Percentiles rank a stretch among this genome's conserved stretches.
phyloP scores from a whole-genome alignment of 2,329 filamentous ascomycete species.

The Arthrinium puccinioides region DNA sequence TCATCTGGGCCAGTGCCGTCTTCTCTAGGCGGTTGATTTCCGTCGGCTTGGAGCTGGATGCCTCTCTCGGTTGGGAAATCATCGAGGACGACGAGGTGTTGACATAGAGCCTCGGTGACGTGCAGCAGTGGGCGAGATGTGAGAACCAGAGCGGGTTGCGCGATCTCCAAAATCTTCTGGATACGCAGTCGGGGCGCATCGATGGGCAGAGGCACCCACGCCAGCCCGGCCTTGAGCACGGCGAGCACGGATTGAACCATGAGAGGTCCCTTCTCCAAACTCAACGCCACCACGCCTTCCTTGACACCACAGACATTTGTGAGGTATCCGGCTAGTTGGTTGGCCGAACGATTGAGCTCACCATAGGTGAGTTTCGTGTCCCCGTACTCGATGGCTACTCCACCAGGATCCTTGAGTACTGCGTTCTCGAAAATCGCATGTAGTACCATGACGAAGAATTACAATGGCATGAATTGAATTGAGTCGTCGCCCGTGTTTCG shows the following conservation, averaged over 20 bases:
- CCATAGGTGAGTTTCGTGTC: no score
- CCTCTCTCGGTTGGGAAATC: neutral
- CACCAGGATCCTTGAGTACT: no score
- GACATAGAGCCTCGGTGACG: neutral
- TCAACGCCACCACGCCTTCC: neutral
- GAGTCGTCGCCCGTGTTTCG: no score
- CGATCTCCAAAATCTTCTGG: neutral
- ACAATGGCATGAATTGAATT: no score
- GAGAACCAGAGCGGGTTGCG: neutral
- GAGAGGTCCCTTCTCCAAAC: neutral
- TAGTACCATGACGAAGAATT: no score
- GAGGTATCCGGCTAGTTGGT: no score
- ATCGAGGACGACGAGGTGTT: neutral
- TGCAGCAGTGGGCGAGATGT: no score
- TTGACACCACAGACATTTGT: no score
- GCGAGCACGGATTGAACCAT: neutral
- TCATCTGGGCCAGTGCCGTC: neutral
- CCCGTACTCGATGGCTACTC: no score
- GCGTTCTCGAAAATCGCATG: no score
- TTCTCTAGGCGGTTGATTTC: no score
- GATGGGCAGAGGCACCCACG: neutral
- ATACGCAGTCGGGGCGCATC: neutral
- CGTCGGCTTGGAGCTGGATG: neutral
- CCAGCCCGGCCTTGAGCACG: conserved; percentile 1
- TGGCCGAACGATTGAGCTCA: no score